Evolutionary conservation across 805 yeast species (phyloP), one percentile per base, ranked within the genome.

Genomic region (Debaryomyces hansenii): DNA sequence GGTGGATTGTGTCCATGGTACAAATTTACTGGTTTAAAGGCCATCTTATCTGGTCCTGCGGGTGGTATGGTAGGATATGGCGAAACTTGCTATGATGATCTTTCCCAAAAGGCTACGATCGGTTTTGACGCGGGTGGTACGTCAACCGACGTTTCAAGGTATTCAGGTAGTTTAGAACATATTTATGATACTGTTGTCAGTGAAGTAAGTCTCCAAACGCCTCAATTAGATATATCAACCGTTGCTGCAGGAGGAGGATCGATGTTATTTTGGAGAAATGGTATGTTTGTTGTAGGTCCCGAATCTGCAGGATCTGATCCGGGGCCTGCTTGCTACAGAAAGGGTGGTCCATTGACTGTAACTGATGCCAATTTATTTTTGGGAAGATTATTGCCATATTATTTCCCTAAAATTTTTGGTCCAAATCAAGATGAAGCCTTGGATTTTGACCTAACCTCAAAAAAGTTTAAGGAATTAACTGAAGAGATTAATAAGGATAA

Each of bases 11-110:
- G 89, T 11, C 87, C 87, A 48, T 89, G 91, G 52, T 70, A 79
- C 12, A 75, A 79, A 39, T 90, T 90, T 59, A 83, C 96, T 0
- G 97, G 97, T 3, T 70, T 90, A 33, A 76, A 82, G 52, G 95
- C 97, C 3, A 86, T 90, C 42, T 66, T 90, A 21, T 87, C 96
- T 1, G 97, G 97, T 1, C 97, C 97, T 3, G 97, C 97, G 4
- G 97, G 97, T 31, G 97, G 97, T 40, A 95, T 90, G 37, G 96
- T 90, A 31, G 97, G 97, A 1, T 87, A 82, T 55, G 86, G 96
- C 0, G 76, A 80, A 41, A 90, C 97, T 0, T 86, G 95, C 47
- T 87, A 76, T 59, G 77, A 73, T 47, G 20, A 31, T 6, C 33
- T 24, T 5, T 37, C 46, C 20, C 42, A 37, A 4, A 47, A 40